phyloP scores from a whole-genome alignment of 345 rosid species.

The Pugionium dolabratum region DNA sequence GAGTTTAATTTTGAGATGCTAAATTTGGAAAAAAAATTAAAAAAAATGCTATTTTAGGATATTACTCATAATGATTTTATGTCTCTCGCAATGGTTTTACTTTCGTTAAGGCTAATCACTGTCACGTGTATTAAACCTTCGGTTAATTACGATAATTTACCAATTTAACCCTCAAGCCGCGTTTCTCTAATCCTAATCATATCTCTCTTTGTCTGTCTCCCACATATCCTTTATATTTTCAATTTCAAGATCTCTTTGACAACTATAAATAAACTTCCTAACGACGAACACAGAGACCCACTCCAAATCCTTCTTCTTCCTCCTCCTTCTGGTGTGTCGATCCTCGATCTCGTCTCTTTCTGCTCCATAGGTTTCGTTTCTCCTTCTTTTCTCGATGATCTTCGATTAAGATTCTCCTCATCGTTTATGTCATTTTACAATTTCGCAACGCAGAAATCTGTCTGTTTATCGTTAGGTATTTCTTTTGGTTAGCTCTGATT shows the following conservation, averaged over 20 bases:
- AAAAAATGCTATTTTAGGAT: too few species aligned
- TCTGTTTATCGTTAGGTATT: background rate
- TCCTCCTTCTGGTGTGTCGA: slow-evolving; percentile 33
- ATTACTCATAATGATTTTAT: too few species aligned
- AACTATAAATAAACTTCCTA: background rate
- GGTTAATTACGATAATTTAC: background rate
- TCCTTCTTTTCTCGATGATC: background rate
- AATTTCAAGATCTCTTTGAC: slow-evolving; percentile 22
- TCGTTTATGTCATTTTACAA: slow-evolving; percentile 3
- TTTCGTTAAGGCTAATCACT: too few species aligned
- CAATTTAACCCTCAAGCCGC: slow-evolving; percentile 17
- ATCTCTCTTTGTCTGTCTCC: slow-evolving; percentile 24
- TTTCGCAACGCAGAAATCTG: background rate
- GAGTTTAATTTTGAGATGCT: too few species aligned
- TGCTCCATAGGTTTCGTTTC: background rate
- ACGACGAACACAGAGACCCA: background rate
- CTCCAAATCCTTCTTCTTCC: slow-evolving; percentile 20
- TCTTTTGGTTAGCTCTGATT: slow-evolving; percentile 4
- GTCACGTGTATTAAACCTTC: background rate
- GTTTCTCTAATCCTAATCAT: slow-evolving; percentile 13
- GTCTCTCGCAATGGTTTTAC: too few species aligned
- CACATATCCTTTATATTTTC: slow-evolving; percentile 24
- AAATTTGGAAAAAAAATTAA: too few species aligned
- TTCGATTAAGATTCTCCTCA: background rate
- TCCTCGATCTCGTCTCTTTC: slow-evolving; percentile 17